Evolutionary conservation across 2,329 filamentous ascomycete genomes (phyloP), one percentile per base, ranked within the genome.

Genomic region (Scytalidium lignicola): DNA sequence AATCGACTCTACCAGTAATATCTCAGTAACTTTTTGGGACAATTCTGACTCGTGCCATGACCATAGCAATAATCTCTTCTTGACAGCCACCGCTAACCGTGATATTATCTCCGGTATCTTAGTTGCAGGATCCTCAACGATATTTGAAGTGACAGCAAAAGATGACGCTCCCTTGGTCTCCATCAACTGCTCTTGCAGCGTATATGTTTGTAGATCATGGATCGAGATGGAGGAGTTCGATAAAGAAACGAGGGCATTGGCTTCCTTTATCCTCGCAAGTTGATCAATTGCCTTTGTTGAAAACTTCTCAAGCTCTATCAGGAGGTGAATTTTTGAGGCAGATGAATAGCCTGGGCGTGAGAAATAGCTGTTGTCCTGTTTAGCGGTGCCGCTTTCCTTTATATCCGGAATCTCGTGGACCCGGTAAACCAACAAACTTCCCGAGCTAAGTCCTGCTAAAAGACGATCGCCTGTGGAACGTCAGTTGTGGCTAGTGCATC

Each of bases 41-140:
- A 96, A 76, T 71, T 97, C 93, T 74, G 90, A 93, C 65, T 96
- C 91, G 60, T 93, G 87, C 93, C 95, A 99, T 62, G 85, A 88
- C 91, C 93, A 99, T 48, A 96, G 70, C 52, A 97, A 67, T 46
- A 99, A 75, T 61, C 88, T 88, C 62, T 92, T 78, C 75, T 97
- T 97, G 29, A 96, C 89, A 4, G 90, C 90, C 10, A 99, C 92
- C 5, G 90, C 93, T 46, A 99, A 73, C 32, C 90, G 79, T 48
- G 90, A 95, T 55, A 97, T 91, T 48, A 99, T 95, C 58, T 92
- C 89, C 1, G 90, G 91, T 44, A 99, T 91, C 20, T 88, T 88
- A 0, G 90, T 96, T 44, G 82, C 81, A 6, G 83, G 72, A 67
- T 99, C 93, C 66, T 93, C 92, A 57, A 95, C 86, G 48, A 72